Evolutionary conservation across 2,329 filamentous ascomycete species (phyloP), one percentile per base, ranked within the genome.

Genomic region (Alternaria ethzedia): DNA sequence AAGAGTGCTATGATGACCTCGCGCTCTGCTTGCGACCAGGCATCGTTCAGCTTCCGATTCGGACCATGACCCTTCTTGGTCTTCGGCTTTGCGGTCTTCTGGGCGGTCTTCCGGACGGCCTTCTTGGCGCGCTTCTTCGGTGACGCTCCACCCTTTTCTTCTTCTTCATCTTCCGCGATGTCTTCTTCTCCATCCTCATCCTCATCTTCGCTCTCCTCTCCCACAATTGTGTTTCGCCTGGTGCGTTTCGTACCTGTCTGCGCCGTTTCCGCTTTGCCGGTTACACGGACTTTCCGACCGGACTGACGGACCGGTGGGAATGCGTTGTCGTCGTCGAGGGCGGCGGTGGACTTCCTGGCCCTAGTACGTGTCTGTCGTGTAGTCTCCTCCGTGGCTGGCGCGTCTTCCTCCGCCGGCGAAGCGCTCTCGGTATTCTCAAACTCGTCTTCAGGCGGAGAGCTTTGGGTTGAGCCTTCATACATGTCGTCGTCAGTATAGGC

Each of bases 191-290:
- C 44, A 23, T 46, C 8, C 8, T 46, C 44, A 9, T 15, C 2
- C 5, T 49, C 9, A 0, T 28, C 45, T 12, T 49, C 44, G 1
- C 8, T 15, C 21, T 46, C 44, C 0, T 25, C 1, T 0, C 5
- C 21, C 13, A 10, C 8, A 2, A 0, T 13, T 3, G 21, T 23
- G 20, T 5, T 23, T 2, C 3, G 11, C 7, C 20, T 46, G 13
- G 44, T 25, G 4, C 20, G 44, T 3, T 46, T 46, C 1, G 11
- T 23, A 10, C 44, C 20, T n/a, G 21, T 23, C 21, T 3, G 17
- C 1, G 13, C 0, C 4, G 25, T 1, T 3, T 6, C 25, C 9
- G 13, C 4, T 28, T 11, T 26, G 8, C 11, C 45, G 3, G n/a
- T 3, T n/a, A 26, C 45, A n/a, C 0, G 2, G 23, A n/a, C 10